These are phyloP conservation scores for Paraleonurus japonicus DNA, from an alignment of 257 asterid species.

Conservation along the genomic window DNA sequence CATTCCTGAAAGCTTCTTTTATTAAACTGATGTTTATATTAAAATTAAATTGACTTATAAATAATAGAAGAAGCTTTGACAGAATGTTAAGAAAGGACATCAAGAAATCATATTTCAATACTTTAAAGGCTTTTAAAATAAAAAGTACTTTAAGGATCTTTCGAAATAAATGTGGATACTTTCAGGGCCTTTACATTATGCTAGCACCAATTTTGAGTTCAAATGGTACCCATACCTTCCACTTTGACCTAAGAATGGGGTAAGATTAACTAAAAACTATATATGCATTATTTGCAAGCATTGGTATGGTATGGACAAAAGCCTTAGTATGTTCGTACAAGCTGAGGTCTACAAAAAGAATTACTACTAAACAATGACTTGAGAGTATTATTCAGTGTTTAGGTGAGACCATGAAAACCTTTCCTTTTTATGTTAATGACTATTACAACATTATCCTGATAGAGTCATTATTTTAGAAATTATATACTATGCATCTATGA, in stretches of 20 bases:
- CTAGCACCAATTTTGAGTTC: not conserved
- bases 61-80: not conserved
- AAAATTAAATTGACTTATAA: not conserved
- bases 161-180: not conserved
- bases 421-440: not conserved
- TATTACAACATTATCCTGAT: not conserved
- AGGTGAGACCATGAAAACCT: not conserved
- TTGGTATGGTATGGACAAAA: not conserved
- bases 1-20: not conserved
- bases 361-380: constrained; percentile 1
- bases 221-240: not conserved
- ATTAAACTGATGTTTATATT: not conserved
- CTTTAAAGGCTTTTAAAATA: not conserved
- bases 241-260: not conserved
- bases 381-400: not conserved
- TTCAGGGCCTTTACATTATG: not conserved
- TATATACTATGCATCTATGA: not conserved
- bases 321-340: not conserved
- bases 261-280: not conserved
- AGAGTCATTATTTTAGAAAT: not conserved
- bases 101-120: not conserved
- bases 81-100: not conserved
- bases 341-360: constrained; percentile 1
- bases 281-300: not conserved
- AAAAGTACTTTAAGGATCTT: not conserved